phyloP scores from a whole-genome alignment of 164 flowering plant genomes.

The Aristolochia californica region DNA sequence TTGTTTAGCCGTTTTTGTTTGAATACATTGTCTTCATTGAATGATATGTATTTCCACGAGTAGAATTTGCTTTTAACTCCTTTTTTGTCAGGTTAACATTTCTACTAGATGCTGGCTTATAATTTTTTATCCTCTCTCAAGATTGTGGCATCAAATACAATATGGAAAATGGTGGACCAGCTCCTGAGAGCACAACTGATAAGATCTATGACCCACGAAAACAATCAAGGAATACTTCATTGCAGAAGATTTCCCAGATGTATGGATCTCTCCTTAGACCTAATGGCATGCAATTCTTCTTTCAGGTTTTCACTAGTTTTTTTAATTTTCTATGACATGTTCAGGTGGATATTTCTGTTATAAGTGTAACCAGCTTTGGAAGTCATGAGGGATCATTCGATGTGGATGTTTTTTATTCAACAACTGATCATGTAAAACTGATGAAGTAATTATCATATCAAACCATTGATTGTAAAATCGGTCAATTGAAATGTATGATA shows the following conservation, averaged over 20 bases:
- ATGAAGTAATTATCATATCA: constrained; percentile 65
- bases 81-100: no score
- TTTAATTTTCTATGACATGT: constrained; percentile 5
- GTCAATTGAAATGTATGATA: not conserved
- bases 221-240: constrained; percentile 76
- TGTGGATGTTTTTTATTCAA: constrained; percentile 91
- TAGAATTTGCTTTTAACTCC: no score
- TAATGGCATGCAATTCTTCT: not conserved
- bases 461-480: not conserved
- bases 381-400: constrained; percentile 95
- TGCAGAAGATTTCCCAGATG: constrained; percentile 82
- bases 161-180: constrained; percentile 99
- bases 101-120: not conserved
- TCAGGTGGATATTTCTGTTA: constrained; percentile 70
- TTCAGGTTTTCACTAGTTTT: not conserved
- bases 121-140: constrained; percentile 23
- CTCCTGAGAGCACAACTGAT: constrained; percentile 88
- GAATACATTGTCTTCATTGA: no score
- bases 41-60: no score
- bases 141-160: constrained; percentile 98
- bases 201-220: constrained; percentile 79
- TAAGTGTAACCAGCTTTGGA: constrained; percentile 53
- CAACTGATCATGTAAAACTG: constrained; percentile 79
- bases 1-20: no score
- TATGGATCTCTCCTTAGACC: constrained; percentile 18